Conservation (phyloP, 768 basidiomycete genomes). For the Lactarius pseudohatsudake region DNA sequence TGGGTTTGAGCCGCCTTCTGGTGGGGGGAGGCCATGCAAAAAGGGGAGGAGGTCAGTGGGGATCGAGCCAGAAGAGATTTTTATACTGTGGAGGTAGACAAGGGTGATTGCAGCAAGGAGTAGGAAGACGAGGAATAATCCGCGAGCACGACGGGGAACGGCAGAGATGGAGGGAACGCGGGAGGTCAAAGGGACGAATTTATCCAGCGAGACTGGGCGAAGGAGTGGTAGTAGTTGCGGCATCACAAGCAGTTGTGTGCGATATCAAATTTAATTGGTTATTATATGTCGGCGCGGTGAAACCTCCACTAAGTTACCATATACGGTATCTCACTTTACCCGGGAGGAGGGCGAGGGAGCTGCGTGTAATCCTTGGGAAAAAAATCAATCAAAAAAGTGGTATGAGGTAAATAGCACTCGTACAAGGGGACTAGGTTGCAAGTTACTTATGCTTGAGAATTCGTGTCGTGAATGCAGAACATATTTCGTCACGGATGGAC, state of each 20-base stretch:
- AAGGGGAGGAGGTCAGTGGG: background rate
- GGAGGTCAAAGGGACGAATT: background rate
- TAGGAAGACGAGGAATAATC: background rate
- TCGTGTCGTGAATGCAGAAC: too few relatives aligned
- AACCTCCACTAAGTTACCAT: background rate
- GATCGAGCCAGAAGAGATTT: too few relatives aligned
- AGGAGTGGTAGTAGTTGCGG: background rate
- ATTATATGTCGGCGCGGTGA: too few relatives aligned
- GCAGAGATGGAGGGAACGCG: background rate
- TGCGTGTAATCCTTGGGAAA: too few relatives aligned
- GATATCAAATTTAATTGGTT: too few relatives aligned
- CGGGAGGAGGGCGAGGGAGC: too few relatives aligned
- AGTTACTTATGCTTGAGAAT: too few relatives aligned
- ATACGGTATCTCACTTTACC: background rate
- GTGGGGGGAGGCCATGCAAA: background rate
- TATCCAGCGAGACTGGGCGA: background rate
- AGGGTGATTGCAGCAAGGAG: background rate
- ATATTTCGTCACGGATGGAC: too few relatives aligned
- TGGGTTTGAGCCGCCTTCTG: constrained; percentile 8
- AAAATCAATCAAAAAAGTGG: too few relatives aligned
- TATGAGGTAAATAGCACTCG: too few relatives aligned
- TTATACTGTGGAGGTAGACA: background rate
- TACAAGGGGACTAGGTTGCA: too few relatives aligned
- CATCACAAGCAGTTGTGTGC: too few relatives aligned
- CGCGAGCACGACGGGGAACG: background rate